These are phyloP conservation scores for Luffa acutangula DNA, from an alignment of 306 rosid species.

Conservation along the genomic window DNA sequence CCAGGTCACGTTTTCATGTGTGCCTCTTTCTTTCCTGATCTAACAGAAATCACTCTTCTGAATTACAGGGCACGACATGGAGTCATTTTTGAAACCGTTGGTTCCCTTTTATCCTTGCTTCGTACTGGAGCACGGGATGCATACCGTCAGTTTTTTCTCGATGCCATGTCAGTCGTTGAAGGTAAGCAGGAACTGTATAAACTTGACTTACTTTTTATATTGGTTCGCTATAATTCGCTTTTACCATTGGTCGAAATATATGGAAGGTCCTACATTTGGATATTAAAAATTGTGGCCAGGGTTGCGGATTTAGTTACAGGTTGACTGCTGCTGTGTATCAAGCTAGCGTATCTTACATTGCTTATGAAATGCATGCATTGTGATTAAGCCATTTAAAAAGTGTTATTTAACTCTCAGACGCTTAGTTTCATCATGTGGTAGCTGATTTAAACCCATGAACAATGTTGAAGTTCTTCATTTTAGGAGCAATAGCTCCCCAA, in stretches of 20 bases:
- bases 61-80: slow-evolving; percentile 58
- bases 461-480: not conserved
- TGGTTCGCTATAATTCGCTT: not conserved
- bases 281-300: not conserved
- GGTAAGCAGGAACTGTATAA: slow-evolving; percentile 28
- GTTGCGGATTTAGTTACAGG: not conserved
- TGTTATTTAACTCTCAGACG: not conserved
- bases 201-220: not conserved
- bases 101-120: slow-evolving; percentile 65
- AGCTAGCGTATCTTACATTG: not conserved
- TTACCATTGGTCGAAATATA: not conserved
- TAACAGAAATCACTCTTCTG: not conserved
- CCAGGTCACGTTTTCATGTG: not conserved
- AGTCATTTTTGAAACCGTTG: slow-evolving; percentile 57
- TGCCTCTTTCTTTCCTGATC: not conserved
- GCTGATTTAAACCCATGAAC: not conserved
- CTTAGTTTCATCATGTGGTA: not conserved
- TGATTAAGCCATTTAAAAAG: not conserved
- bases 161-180: slow-evolving; percentile 56
- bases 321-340: not conserved
- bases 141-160: slow-evolving; percentile 56
- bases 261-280: not conserved
- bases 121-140: slow-evolving; percentile 63
- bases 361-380: not conserved
- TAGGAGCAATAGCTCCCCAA: not conserved